Percentiles rank a stretch among this genome's conserved stretches.
Evolutionary conservation across 768 basidiomycete species (phyloP).

Genomic region (Favolaschia claudopus): DNA sequence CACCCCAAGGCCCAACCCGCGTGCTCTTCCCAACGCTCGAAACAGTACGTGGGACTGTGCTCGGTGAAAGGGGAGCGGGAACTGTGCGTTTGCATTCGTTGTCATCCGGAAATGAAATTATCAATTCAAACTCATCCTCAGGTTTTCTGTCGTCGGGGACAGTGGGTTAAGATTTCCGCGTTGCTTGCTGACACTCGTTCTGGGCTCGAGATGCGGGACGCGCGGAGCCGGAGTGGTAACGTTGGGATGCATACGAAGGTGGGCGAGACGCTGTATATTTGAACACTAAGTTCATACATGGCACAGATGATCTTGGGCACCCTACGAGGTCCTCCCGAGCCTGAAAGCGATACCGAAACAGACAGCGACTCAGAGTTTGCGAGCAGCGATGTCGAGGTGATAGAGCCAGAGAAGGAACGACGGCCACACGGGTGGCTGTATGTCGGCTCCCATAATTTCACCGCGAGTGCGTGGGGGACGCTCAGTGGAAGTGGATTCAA

Average conservation of each 20-base stretch:
- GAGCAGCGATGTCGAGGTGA: conserved; percentile 22
- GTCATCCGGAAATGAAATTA: too few relatives aligned
- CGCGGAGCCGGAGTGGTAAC: conserved; percentile 61
- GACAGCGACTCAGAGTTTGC: conserved; percentile 36
- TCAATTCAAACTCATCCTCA: too few relatives aligned
- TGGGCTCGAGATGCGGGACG: conserved; percentile 60
- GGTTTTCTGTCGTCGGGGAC: conserved; percentile 64
- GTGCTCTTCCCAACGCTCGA: conserved; percentile 64
- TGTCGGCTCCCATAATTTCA: conserved; percentile 74
- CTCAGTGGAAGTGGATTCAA: conserved; percentile 58
- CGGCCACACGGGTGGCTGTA: conserved; percentile 59
- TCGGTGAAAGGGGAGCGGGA: conserved; percentile 63
- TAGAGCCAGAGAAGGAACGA: not conserved
- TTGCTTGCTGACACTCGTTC: conserved; percentile 49
- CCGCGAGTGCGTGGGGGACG: conserved; percentile 71
- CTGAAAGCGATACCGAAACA: conserved; percentile 42
- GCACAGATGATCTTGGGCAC: conserved; percentile 59
- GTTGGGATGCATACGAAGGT: conserved; percentile 80
- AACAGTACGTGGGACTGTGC: conserved; percentile 55
- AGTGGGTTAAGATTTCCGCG: conserved; percentile 45
- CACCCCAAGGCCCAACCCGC: conserved; percentile 35
- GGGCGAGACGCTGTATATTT: too few relatives aligned
- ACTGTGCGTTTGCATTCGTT: conserved; percentile 41
- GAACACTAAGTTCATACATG: not conserved
- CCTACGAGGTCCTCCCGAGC: conserved; percentile 6